Base-by-base conservation (phyloP, 2,329 filamentous ascomycete genomes). In the Penicillium sp. region DNA sequence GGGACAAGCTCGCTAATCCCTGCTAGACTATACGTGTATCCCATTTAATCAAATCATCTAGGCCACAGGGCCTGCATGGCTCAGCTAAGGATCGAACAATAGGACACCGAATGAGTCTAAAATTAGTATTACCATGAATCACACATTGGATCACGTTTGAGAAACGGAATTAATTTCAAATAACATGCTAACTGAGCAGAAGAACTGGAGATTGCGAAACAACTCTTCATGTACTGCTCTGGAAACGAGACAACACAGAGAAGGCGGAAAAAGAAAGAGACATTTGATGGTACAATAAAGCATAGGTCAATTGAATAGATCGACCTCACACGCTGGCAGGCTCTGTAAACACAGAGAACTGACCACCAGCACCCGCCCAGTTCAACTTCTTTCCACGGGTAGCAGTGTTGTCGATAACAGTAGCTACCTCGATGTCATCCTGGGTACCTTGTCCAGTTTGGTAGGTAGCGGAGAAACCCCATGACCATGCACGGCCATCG, bases 331-430 rank as follows among this genome's bases (percentile, higher is more conserved):
- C 25, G 38, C 46, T 61, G 15, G 63, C 66, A 36, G 70, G 65
- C 43, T 68, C 73, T 2, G 75, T 76, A 50, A 78, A 70, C 15
- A 78, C 70, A 11, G 75, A 78, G 65, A 76, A 97, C 70, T 97
- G 92, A 5, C 92, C 92, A 63, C 93, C 92, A n/a, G 88, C 88
- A 43, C 90, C 90, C n/a, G 89, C 90, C 75, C 83, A 91, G 34
- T 86, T 81, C 43, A 97, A 81, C 73, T 87, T 86, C 76, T 88
- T 87, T 41, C 85, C 90, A 31, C 86, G 83, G 29, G 94, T 84
- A 41, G 91, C 92, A 13, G 87, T 89, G 78, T 96, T 96, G 68
- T 95, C 89, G 55, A 97, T 90, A 48, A 87, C 68, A 0, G 89
- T 94, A 0, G 92, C 91, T 25, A 84, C 81, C 64, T 88, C 82